Evolutionary conservation across 306 rosid genomes (phyloP), one percentile per base, ranked within the genome.

Genomic region (Bauhinia variegata): DNA sequence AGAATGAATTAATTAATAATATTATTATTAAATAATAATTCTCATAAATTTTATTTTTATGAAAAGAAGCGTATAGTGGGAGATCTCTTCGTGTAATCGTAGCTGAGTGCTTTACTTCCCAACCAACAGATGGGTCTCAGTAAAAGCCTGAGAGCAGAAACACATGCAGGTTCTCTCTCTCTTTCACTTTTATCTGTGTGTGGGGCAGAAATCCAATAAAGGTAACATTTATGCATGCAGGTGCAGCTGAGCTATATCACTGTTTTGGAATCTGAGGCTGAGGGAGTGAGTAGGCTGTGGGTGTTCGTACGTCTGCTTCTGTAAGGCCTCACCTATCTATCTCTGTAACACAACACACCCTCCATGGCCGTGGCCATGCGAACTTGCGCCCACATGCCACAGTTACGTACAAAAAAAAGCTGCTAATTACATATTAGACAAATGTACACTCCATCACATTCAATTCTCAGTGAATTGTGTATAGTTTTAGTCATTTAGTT

Each of bases 151-250:
- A 0, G 8, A 43, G 12, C 14, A 28, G 39, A 32, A 57, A 11
- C 16, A 54, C 10, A 55, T 8, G 4, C 5, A 44, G 18, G 11
- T 7, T 18, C 50, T 15, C 44, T n/a, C 38, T 53, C 8, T 18
- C n/a, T n/a, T n/a, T n/a, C n/a, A n/a, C n/a, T n/a, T n/a, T 30
- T 17, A 8, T 50, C 12, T 38, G 1, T 61, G 23, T 6, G 12
- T 32, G 71, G 69, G 67, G 63, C 72, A 63, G 81, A 74, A 82
- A 75, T 73, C 85, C 85, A 76, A 78, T 63, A 85, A 82, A 82
- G 79, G 70, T 54, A 70, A 76, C 47, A 61, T 63, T 28, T 65
- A 28, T 23, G 53, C 64, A 51, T n/a, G n/a, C n/a, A n/a, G n/a
- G n/a, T n/a, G n/a, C n/a, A n/a, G n/a, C n/a, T n/a, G n/a, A n/a